Base-by-base conservation (phyloP, 2,329 filamentous ascomycete species). In the Pezicula neosporulosa region DNA sequence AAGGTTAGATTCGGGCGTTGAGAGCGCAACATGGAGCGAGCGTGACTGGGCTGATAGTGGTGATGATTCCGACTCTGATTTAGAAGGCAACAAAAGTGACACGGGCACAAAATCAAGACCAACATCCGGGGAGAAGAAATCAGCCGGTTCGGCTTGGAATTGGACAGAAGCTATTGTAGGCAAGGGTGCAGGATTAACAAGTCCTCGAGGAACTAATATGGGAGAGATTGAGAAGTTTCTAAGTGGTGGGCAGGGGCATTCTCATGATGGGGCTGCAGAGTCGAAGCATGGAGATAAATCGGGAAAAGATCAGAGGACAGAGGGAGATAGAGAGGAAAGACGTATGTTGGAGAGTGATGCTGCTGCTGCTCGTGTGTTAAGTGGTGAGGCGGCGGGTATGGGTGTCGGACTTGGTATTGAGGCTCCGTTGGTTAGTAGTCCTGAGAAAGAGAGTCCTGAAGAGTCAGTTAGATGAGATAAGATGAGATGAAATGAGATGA, bases 31-130 rank as follows among this genome's bases (percentile, higher is more conserved):
- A 4, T 89, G 85, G 86, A 86, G 81, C 63, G 85, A 88, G 45
- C 72, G 77, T 10, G 83, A 87, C 63, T 85, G 82, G 72, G 72
- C 72, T 9, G 81, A 85, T 56, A 82, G 70, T 30, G 75, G 70
- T 24, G 70, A 75, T 44, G 74, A 78, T 50, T 73, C 70, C 45
- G 72, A 74, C 47, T 67, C 71, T 51, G 72, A 75, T 43, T 70
- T 70, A 37, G 67, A 70, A 42, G 63, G 68, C 15, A 47, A 47
- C 39, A 68, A 70, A 44, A 63, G 68, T 28, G 48, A 50, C 58
- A 39, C 54, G 58, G 48, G 50, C 56, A 47, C 21, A 8, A 39
- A 39, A 10, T 13, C 42, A 15, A 39, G n/a, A 28, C 21, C 62
- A 55, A 50, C 55, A 30, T 47, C 15, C 39, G 47, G 16, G 39